Conservation (phyloP, 1,139 yeast genomes). For the Blastobotrys raffinosifermentans region DNA sequence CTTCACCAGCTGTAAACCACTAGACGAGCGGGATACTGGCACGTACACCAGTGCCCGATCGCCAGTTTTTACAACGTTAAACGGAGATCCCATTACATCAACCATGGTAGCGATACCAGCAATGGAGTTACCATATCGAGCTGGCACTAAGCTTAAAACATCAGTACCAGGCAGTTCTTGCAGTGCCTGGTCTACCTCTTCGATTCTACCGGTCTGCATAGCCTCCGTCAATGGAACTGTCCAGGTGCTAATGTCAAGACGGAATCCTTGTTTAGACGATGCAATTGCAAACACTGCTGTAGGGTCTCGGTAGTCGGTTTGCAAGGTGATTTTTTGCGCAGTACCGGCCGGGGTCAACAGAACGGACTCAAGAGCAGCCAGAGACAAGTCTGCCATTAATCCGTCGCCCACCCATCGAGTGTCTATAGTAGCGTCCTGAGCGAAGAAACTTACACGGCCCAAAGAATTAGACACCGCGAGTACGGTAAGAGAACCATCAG, state of each 20-base stretch:
- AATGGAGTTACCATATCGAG: constrained; percentile 6
- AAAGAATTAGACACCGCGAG: constrained; percentile 21
- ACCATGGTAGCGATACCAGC: constrained; percentile 14
- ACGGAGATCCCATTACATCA: constrained; percentile 12
- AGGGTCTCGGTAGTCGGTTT: constrained; percentile 2
- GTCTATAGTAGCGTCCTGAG: constrained; percentile 24
- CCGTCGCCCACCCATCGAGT: constrained; percentile 20
- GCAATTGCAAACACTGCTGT: constrained; percentile 9
- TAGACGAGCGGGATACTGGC: neutral
- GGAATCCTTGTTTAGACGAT: constrained; percentile 4
- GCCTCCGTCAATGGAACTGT: constrained; percentile 22
- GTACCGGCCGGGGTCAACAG: constrained; percentile 1
- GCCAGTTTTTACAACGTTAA: constrained; percentile 11
- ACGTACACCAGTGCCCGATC: constrained; percentile 3
- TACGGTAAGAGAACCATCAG: constrained; percentile 19
- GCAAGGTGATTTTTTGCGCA: constrained; percentile 1
- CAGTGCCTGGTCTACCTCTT: constrained; percentile 6
- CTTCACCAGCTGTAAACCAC: too few relatives aligned
- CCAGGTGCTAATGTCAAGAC: constrained; percentile 24
- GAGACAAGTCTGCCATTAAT: neutral
- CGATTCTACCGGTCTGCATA: constrained; percentile 18
- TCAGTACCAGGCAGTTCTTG: constrained; percentile 1
- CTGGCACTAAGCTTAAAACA: constrained; percentile 3
- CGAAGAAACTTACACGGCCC: constrained; percentile 25
- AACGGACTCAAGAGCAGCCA: constrained; percentile 13